Evolutionary conservation across 2,329 filamentous ascomycete species (phyloP).

Genomic region (Aspergillus novoparasiticus): DNA sequence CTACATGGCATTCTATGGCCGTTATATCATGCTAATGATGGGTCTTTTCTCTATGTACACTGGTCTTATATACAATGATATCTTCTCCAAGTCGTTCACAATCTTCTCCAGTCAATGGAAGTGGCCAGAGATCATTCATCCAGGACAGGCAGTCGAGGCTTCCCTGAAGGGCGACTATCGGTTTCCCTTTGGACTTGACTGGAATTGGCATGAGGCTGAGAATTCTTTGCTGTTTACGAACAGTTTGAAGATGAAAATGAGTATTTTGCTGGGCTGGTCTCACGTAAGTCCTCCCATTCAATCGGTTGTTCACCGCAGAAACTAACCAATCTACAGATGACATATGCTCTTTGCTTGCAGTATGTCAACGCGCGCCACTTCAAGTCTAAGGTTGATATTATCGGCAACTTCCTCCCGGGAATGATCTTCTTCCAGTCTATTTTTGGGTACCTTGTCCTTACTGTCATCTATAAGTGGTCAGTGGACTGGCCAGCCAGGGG

Average conservation of each 20-base stretch:
- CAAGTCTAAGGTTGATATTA: slow-evolving; percentile 92
- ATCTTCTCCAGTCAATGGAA: slow-evolving; percentile 89
- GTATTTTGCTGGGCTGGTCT: slow-evolving; percentile 93
- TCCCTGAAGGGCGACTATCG: slow-evolving; percentile 73
- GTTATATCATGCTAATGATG: slow-evolving; percentile 99
- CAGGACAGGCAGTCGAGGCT: slow-evolving; percentile 66
- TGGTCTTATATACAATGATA: slow-evolving; percentile 95
- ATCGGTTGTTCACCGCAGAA: not conserved
- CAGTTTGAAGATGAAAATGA: slow-evolving; percentile 99
- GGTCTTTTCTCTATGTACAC: slow-evolving; percentile 96
- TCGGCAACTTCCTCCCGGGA: slow-evolving; percentile 94
- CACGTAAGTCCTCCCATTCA: slow-evolving; percentile 55
- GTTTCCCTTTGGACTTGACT: slow-evolving; percentile 95
- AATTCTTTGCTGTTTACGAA: slow-evolving; percentile 96
- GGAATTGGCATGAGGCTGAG: slow-evolving; percentile 93
- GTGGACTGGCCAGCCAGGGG: slow-evolving; percentile 77
- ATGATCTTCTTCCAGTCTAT: slow-evolving; percentile 99
- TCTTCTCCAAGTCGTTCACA: slow-evolving; percentile 90
- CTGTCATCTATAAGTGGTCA: slow-evolving; percentile 96
- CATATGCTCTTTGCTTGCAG: slow-evolving; percentile 90
- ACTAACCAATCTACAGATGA: slow-evolving; percentile 64
- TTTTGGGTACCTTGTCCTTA: slow-evolving; percentile 92
- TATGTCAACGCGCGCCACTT: slow-evolving; percentile 94
- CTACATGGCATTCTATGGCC: slow-evolving; percentile 97
- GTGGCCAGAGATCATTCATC: slow-evolving; percentile 71